These are phyloP conservation scores for Pseudozyma sp. DNA, from an alignment of 1,284 basidiomycete species.

Conservation along the genomic window DNA sequence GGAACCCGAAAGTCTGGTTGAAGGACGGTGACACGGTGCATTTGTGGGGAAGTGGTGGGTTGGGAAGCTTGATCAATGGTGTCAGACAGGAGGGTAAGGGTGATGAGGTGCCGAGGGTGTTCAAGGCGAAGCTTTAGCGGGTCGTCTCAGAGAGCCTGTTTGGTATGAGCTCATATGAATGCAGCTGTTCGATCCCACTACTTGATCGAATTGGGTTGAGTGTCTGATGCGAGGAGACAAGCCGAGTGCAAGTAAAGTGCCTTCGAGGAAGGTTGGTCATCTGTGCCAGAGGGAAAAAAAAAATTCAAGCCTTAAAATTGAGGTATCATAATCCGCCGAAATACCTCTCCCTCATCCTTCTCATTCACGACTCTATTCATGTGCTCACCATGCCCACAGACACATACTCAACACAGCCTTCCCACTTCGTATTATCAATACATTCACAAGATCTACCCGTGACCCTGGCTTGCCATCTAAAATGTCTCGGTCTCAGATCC, in stretches of 20 bases:
- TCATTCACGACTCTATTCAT: too few species aligned
- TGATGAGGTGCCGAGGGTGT: conserved; percentile 11
- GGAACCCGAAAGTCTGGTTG: conserved; percentile 78
- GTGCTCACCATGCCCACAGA: not conserved
- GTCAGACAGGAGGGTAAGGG: conserved; percentile 13
- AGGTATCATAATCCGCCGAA: too few species aligned
- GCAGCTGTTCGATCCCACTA: too few species aligned
- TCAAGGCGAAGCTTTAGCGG: conserved; percentile 22
- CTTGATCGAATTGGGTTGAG: too few species aligned
- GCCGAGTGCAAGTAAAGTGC: too few species aligned
- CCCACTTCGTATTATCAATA: not conserved
- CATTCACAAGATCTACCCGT: conserved; percentile 5
- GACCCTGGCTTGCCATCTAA: not conserved
- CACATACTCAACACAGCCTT: not conserved
- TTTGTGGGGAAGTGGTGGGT: conserved; percentile 28
- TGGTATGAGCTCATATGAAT: too few species aligned
- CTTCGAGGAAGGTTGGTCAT: too few species aligned
- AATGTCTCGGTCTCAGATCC: conserved; percentile 13
- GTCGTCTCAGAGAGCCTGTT: too few species aligned
- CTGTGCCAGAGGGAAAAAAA: too few species aligned
- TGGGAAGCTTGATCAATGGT: conserved; percentile 38
- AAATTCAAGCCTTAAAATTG: not conserved
- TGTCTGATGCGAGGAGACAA: not conserved
- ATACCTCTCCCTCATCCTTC: too few species aligned
- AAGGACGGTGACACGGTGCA: conserved; percentile 79